Conservation (phyloP, 2,329 filamentous ascomycete species). For the Albifimbria verrucaria region DNA sequence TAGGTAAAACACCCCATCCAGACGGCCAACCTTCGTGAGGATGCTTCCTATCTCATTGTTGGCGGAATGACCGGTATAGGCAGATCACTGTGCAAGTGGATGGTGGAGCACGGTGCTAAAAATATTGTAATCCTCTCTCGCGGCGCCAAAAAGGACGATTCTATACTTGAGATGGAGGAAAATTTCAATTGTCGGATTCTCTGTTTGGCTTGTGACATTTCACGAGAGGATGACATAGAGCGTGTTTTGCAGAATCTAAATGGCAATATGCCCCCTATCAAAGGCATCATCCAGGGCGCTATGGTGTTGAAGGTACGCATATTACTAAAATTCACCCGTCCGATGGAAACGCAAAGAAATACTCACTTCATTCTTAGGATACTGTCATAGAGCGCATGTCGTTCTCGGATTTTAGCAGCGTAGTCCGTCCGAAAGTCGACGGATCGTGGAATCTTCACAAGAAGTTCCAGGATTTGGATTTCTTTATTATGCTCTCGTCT, state of each 20-base stretch:
- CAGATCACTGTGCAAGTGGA: background rate
- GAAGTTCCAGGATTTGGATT: background rate
- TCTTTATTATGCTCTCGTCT: background rate
- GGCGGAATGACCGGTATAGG: background rate
- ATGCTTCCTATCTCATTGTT: background rate
- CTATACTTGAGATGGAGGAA: no score
- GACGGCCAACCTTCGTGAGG: no score
- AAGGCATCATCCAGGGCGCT: background rate
- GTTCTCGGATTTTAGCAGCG: background rate
- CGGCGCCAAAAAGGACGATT: no score
- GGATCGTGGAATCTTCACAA: background rate
- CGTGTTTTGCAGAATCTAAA: background rate
- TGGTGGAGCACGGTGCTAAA: background rate
- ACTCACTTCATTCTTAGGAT: background rate
- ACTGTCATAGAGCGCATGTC: background rate
- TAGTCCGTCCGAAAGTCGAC: background rate
- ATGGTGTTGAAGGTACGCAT: background rate
- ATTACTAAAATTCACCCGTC: no score
- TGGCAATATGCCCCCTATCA: background rate
- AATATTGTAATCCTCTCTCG: background rate
- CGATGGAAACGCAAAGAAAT: no score
- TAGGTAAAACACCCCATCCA: no score
- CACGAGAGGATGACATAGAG: background rate
- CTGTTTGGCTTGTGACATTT: background rate
- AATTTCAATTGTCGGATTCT: no score